These are phyloP conservation scores for Heimioporus retisporus DNA, from an alignment of 1,284 basidiomycete genomes.

Conservation along the genomic window DNA sequence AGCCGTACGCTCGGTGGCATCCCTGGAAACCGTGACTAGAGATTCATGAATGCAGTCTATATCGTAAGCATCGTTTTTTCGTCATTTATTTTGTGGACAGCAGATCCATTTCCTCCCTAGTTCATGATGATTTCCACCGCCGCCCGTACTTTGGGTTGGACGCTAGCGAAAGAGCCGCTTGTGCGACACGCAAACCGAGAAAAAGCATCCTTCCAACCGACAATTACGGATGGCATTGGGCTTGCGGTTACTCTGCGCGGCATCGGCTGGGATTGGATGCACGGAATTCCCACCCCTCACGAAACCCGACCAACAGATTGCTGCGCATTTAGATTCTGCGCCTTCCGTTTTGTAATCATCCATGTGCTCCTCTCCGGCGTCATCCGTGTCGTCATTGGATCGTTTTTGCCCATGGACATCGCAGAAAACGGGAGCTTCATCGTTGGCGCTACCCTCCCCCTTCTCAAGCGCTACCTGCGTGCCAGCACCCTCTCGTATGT, in stretches of 20 bases:
- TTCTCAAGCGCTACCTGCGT: conserved; percentile 51
- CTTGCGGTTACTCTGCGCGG: conserved; percentile 60
- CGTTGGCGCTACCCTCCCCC: conserved; percentile 56
- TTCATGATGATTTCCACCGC: conserved; percentile 19
- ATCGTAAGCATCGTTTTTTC: conserved; percentile 38
- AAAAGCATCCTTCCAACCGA: neutral
- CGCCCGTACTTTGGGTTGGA: conserved; percentile 33
- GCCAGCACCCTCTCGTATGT: conserved; percentile 47
- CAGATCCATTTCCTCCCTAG: conserved; percentile 8
- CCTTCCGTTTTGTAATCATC: conserved; percentile 45
- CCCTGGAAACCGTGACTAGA: conserved; percentile 48
- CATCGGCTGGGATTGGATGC: conserved; percentile 55
- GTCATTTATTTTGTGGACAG: no score
- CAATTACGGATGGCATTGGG: conserved; percentile 55
- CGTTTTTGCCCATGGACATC: conserved; percentile 44
- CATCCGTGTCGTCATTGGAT: conserved; percentile 52
- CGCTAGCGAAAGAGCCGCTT: conserved; percentile 13
- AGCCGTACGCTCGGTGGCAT: conserved; percentile 52
- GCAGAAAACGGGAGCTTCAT: conserved; percentile 58
- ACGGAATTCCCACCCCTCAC: conserved; percentile 51
- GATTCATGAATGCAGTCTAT: conserved; percentile 51
- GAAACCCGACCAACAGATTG: conserved; percentile 51
- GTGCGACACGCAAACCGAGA: conserved; percentile 12
- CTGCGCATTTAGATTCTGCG: conserved; percentile 48
- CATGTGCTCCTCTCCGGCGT: conserved; percentile 53